Evolutionary conservation across 129 eudicot genomes (phyloP), one percentile per base, ranked within the genome.

Genomic region (Flaveria bidentis): DNA sequence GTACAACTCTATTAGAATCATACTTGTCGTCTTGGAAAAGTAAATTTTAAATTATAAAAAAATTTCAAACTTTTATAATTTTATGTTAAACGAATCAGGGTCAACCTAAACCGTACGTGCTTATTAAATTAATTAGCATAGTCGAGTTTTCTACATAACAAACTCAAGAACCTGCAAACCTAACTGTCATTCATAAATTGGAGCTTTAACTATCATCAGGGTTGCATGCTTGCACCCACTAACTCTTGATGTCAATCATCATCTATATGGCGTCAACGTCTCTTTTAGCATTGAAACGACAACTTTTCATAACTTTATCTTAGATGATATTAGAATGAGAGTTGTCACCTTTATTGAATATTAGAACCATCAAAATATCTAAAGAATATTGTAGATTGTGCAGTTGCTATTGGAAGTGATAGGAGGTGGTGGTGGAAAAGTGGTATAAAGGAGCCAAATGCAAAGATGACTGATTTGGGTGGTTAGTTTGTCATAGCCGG

Each of bases 341-440:
- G 50, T 2, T 36, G 71, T 66, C 2, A 36, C 51, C 16, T 71
- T 71, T 47, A 16, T 71, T 71, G 9, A 16, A 51, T 25, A 28
- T 22, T 25, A 55, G 45, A 41, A 53, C 49, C 67, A 75, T n/a
- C 22, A 58, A 69, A 46, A 25, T n/a, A 17, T 47, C 53, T 64
- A 46, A 17, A 47, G 71, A 46, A 49, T 23, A 17, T 58, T 69
- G 63, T 45, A 22, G 76, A 69, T 44, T 69, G 71, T 70, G 23
- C 47, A 79, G 78, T 61, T 72, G 73, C 44, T 65, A 73, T 52
- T 25, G 52, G 79, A 53, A 80, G 79, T 42, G 74, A 80, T 23
- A 33, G 83, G 78, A 6, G 69, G 61, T 14, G 78, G 79, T 60
- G 82, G 79, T 75, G 83, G 78, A 73, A 72, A 72, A 80, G 78